These are phyloP conservation scores for Symbiodinium natans DNA, from an alignment of 73 alveolate species.

Conservation along the genomic window DNA sequence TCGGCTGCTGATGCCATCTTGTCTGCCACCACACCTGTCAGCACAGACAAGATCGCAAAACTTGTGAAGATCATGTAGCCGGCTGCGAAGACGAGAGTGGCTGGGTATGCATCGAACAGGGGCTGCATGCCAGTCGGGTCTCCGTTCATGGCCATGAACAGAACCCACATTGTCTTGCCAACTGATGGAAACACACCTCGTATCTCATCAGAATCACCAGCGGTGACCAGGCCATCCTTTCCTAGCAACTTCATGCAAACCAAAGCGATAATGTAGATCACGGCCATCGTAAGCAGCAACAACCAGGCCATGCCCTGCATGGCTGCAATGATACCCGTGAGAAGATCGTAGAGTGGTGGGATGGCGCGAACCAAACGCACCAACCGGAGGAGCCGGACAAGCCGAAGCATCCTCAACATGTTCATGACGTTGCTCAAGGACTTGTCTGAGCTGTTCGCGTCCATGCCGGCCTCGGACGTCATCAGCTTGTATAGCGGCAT, in stretches of 20 bases:
- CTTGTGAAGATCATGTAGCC: conserved; percentile 62
- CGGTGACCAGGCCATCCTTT: conserved; percentile 64
- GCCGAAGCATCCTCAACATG: no score
- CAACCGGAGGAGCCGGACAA: neutral
- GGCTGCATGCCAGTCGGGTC: conserved; percentile 63
- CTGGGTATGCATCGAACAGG: conserved; percentile 35
- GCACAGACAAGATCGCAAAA: conserved; percentile 51
- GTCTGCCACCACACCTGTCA: conserved; percentile 77
- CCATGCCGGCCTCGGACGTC: neutral
- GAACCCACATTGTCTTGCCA: conserved; percentile 65
- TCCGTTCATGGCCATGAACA: conserved; percentile 59
- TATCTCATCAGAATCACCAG: conserved; percentile 21
- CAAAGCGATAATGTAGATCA: conserved; percentile 75
- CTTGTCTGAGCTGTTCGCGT: neutral
- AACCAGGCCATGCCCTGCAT: conserved; percentile 90
- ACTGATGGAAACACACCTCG: conserved; percentile 63
- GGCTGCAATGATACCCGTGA: conserved; percentile 64
- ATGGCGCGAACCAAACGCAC: conserved; percentile 48
- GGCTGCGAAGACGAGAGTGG: conserved; percentile 35
- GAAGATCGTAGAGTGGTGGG: conserved; percentile 76
- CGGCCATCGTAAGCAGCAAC: no score
- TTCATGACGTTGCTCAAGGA: conserved; percentile 31
- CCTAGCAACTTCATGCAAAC: conserved; percentile 82
- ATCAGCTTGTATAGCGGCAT: conserved; percentile 47
- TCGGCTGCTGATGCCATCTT: conserved; percentile 69